Conservation (phyloP, 441 rosid species). For the Jatropha podagrica region DNA sequence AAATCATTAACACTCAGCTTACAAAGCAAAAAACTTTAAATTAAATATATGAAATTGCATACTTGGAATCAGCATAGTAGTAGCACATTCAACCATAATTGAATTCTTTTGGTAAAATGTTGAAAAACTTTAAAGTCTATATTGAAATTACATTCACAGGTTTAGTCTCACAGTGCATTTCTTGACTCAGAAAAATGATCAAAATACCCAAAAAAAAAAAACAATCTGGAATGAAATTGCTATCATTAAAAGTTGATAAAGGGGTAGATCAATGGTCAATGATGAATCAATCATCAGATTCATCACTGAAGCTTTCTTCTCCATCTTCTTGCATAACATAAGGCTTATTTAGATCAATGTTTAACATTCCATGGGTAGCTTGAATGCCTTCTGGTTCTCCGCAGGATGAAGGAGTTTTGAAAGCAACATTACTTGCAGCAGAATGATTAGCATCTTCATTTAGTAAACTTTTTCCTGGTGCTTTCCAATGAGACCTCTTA, state of each 20-base stretch:
- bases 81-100: neutral
- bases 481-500: conserved; percentile 49
- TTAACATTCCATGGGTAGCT: neutral
- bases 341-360: conserved; percentile 14
- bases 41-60: too few relatives aligned
- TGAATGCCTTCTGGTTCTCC: neutral
- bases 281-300: neutral
- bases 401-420: neutral
- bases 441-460: neutral
- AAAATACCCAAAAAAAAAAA: neutral
- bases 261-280: neutral
- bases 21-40: too few relatives aligned
- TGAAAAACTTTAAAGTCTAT: too few relatives aligned
- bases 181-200: neutral
- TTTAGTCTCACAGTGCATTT: too few relatives aligned
- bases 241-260: neutral
- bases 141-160: too few relatives aligned
- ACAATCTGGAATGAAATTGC: neutral
- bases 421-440: neutral
- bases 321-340: neutral
- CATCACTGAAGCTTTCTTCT: neutral
- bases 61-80: too few relatives aligned
- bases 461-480: conserved; percentile 22
- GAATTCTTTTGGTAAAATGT: neutral
- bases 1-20: neutral